phyloP scores from a whole-genome alignment of 768 basidiomycete species.

The Coprinopsis cinerea region DNA sequence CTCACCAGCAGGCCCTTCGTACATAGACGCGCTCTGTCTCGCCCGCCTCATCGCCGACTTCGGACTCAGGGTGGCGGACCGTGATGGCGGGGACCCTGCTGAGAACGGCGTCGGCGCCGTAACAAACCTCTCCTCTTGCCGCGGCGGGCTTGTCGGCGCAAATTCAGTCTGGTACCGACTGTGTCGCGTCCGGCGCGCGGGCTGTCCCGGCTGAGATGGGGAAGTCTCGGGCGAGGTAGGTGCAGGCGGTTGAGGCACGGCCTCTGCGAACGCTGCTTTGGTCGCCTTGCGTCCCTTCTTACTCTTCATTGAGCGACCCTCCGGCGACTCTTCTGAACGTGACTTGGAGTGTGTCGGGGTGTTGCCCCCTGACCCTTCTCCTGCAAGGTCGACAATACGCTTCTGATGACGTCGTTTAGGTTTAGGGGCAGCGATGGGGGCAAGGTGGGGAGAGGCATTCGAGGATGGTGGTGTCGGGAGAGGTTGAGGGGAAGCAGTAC shows the following conservation, averaged over 20 bases:
- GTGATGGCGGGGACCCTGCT: background rate
- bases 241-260: slow-evolving; percentile 1
- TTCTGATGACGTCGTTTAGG: slow-evolving; percentile 57
- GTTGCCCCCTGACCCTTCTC: slow-evolving; percentile 17
- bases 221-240: slow-evolving; percentile 3
- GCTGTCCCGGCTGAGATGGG: background rate
- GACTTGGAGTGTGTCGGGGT: slow-evolving; percentile 26
- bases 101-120: background rate
- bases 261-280: background rate
- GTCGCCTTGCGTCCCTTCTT: slow-evolving; percentile 12
- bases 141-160: slow-evolving; percentile 17
- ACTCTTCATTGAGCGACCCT: slow-evolving; percentile 15
- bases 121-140: background rate
- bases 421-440: slow-evolving; percentile 31
- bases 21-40: slow-evolving; percentile 56
- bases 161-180: slow-evolving; percentile 47
- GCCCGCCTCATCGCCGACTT: slow-evolving; percentile 41
- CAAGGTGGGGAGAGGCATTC: slow-evolving; percentile 40
- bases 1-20: slow-evolving; percentile 45
- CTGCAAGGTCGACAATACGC: slow-evolving; percentile 76
- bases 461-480: slow-evolving; percentile 35
- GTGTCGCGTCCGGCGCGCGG: slow-evolving; percentile 32
- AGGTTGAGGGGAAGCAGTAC: slow-evolving; percentile 16
- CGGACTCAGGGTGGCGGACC: slow-evolving; percentile 30
- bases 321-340: slow-evolving; percentile 25